A percentile compares a stretch with the other conserved stretches of the same genome.
phyloP scores from a whole-genome alignment of 768 basidiomycete species.

The Boletus pseudo-olivaceus region DNA sequence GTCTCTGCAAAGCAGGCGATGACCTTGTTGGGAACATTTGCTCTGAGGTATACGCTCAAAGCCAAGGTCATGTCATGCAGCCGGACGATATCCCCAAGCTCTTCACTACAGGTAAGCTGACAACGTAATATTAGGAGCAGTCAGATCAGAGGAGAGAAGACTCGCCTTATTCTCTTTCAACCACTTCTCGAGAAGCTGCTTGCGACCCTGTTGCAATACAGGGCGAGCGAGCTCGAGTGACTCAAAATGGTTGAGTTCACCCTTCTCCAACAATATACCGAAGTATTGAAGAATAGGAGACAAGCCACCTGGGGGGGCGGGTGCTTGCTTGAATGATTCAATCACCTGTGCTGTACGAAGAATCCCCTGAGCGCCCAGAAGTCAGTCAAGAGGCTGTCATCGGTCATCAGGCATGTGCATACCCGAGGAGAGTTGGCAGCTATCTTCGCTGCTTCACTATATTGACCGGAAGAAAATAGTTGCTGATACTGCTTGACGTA shows the following conservation, averaged over 20 bases:
- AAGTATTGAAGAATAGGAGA: slow-evolving; percentile 98
- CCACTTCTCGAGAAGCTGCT: slow-evolving; percentile 98
- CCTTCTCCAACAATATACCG: slow-evolving; percentile 97
- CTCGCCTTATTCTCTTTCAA: slow-evolving; percentile 96
- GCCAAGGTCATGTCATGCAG: slow-evolving; percentile 95
- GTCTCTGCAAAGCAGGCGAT: slow-evolving; percentile 99
- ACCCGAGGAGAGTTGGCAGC: slow-evolving; percentile 96
- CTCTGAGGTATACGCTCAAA: slow-evolving; percentile 94
- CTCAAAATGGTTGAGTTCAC: slow-evolving; percentile 95
- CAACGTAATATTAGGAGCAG: slow-evolving; percentile 9
- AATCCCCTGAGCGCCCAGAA: slow-evolving; percentile 60
- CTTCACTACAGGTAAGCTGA: slow-evolving; percentile 96
- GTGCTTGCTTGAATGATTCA: slow-evolving; percentile 95
- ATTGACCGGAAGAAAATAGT: slow-evolving; percentile 86
- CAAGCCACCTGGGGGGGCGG: slow-evolving; percentile 83
- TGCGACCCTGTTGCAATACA: slow-evolving; percentile 92
- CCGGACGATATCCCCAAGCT: slow-evolving; percentile 95
- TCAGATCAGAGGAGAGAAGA: slow-evolving; percentile 3
- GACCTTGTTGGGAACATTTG: slow-evolving; percentile 98
- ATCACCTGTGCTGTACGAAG: slow-evolving; percentile 93
- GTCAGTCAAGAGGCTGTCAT: not conserved
- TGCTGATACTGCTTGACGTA: slow-evolving; percentile 93
- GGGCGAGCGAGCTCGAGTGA: slow-evolving; percentile 94
- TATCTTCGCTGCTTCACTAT: slow-evolving; percentile 91
- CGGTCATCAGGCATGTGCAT: slow-evolving; percentile 21